These are phyloP conservation scores for Pseudozyma sp. DNA, from an alignment of 1,284 basidiomycete genomes.

Conservation along the genomic window DNA sequence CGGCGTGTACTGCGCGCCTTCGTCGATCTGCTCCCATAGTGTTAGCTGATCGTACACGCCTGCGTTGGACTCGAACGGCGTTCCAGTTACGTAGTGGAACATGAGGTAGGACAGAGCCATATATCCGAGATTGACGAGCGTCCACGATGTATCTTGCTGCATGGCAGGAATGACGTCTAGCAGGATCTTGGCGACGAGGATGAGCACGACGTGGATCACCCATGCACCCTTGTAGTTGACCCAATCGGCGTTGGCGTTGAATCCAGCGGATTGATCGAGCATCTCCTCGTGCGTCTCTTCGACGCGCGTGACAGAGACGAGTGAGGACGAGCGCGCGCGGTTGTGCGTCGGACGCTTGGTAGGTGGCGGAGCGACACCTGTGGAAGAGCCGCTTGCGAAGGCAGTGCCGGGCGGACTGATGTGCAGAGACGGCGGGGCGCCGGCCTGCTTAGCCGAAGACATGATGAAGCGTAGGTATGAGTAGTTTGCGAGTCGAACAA, in stretches of 20 bases:
- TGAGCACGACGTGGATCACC: slow-evolving; percentile 95
- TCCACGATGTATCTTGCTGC: slow-evolving; percentile 94
- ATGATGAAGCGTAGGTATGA: background rate
- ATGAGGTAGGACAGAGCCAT: slow-evolving; percentile 94
- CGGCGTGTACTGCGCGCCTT: slow-evolving; percentile 97
- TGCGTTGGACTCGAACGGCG: slow-evolving; percentile 87
- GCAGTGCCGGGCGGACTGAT: slow-evolving; percentile 38
- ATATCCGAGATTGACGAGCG: slow-evolving; percentile 90
- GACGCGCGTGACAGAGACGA: slow-evolving; percentile 70
- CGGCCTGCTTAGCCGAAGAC: slow-evolving; percentile 6
- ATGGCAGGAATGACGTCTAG: slow-evolving; percentile 95
- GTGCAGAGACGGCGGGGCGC: slow-evolving; percentile 33
- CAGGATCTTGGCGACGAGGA: slow-evolving; percentile 87
- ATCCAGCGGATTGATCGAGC: slow-evolving; percentile 69
- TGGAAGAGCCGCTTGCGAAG: slow-evolving; percentile 21
- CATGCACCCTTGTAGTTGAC: slow-evolving; percentile 97
- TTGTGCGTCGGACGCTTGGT: slow-evolving; percentile 31
- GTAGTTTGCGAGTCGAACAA: too few relatives aligned
- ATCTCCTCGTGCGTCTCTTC: slow-evolving; percentile 70
- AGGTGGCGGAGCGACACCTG: slow-evolving; percentile 33
- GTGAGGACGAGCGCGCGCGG: slow-evolving; percentile 51
- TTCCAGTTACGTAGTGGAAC: slow-evolving; percentile 98
- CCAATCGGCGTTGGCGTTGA: slow-evolving; percentile 95
- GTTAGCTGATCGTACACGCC: slow-evolving; percentile 98
- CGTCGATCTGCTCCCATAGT: slow-evolving; percentile 99